These are phyloP conservation scores for Laguncularia racemosa DNA, from an alignment of 345 rosid species.

Conservation along the genomic window DNA sequence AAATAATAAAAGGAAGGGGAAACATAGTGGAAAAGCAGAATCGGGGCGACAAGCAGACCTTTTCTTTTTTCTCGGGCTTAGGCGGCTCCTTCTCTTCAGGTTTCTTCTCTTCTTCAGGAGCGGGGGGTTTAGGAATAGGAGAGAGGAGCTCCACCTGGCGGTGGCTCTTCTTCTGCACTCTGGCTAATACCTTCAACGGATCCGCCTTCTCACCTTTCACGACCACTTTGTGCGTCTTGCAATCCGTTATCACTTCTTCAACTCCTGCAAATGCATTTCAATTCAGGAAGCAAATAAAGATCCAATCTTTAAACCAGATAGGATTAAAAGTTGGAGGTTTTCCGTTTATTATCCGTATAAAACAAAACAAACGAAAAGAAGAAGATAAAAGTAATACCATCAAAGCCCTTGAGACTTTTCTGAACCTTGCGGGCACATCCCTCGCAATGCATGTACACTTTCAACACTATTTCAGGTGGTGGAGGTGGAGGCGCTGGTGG, in stretches of 20 bases:
- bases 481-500: slow-evolving; percentile 53
- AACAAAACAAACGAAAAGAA: neutral
- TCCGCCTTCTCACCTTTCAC: slow-evolving; percentile 95
- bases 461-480: slow-evolving; percentile 64
- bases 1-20: neutral
- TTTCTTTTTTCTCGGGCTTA: slow-evolving; percentile 55
- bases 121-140: slow-evolving; percentile 64
- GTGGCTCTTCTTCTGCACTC: slow-evolving; percentile 77
- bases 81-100: slow-evolving; percentile 37
- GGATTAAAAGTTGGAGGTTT: neutral
- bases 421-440: slow-evolving; percentile 93
- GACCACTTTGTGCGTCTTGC: slow-evolving; percentile 68
- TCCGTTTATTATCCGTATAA: too few relatives aligned
- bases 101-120: slow-evolving; percentile 42
- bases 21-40: neutral
- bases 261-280: slow-evolving; percentile 43
- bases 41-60: slow-evolving; percentile 30
- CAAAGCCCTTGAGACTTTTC: slow-evolving; percentile 65
- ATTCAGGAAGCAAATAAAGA: neutral
- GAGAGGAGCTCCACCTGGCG: slow-evolving; percentile 81
- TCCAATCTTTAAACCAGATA: neutral
- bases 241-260: slow-evolving; percentile 77
- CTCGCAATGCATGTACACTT: slow-evolving; percentile 95
- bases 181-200: slow-evolving; percentile 72
- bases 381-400: slow-evolving; percentile 28